Percentiles rank a stretch among this genome's conserved stretches.
Evolutionary conservation across 176 grass and related monocot species (phyloP).

Genomic region (Coix lacrymajobi): DNA sequence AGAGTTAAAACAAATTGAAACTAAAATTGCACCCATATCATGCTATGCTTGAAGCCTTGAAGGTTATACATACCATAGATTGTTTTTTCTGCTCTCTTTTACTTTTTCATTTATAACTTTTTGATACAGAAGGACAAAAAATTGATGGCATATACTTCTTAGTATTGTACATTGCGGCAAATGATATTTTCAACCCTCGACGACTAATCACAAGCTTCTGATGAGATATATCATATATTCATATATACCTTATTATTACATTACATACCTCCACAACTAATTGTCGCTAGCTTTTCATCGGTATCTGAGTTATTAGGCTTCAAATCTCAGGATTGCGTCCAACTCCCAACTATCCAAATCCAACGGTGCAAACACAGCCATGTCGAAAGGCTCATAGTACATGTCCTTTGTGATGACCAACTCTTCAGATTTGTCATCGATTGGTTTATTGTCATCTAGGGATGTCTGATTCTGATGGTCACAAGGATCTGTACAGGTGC

Average conservation of each 20-base stretch:
- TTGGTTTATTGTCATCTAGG: neutral
- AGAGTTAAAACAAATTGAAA: neutral
- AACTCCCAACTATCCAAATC: conserved; percentile 10
- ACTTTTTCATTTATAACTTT: neutral
- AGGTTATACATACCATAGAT: neutral
- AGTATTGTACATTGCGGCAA: neutral
- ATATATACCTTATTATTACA: too few relatives aligned
- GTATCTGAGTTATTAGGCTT: neutral
- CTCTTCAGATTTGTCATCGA: neutral
- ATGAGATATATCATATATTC: too few relatives aligned
- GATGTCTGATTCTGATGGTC: neutral
- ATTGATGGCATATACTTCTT: neutral
- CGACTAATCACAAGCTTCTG: neutral
- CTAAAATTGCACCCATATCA: neutral
- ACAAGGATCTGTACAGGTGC: neutral
- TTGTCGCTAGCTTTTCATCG: neutral
- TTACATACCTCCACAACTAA: neutral
- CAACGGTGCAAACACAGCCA: neutral
- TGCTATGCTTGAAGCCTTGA: neutral
- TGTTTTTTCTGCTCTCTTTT: neutral
- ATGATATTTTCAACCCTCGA: neutral
- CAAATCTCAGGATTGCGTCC: neutral
- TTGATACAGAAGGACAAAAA: neutral
- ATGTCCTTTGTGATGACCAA: neutral
- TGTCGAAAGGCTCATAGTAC: neutral